Conservation (phyloP, 805 yeast genomes). For the Candida ficus region DNA sequence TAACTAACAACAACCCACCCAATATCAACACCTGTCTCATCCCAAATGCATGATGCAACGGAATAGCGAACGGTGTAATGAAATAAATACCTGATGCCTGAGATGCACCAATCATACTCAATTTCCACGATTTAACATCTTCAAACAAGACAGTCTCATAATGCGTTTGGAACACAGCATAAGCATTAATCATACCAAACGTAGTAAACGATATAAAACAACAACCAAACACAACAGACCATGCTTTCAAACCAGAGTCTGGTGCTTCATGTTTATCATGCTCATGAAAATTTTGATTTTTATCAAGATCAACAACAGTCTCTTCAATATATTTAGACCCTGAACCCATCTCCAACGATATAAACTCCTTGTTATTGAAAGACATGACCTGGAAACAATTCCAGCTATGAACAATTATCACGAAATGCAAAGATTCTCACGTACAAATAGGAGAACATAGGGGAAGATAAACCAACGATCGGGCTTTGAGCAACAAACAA, state of each 20-base stretch:
- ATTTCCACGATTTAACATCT: constrained; percentile 11
- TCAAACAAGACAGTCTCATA: constrained; percentile 21
- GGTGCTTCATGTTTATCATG: not conserved
- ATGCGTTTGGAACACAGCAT: constrained; percentile 21
- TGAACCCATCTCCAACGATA: too few relatives aligned
- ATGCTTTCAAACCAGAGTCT: constrained; percentile 6
- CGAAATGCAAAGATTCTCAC: too few relatives aligned
- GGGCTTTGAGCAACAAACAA: too few relatives aligned
- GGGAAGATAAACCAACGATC: too few relatives aligned
- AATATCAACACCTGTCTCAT: constrained; percentile 9
- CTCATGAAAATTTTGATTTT: not conserved
- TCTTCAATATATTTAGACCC: not conserved
- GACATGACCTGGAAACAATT: too few relatives aligned
- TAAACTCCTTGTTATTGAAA: too few relatives aligned
- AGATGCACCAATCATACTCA: constrained; percentile 22
- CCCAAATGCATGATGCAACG: constrained; percentile 20
- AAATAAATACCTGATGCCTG: constrained; percentile 20
- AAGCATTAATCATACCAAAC: constrained; percentile 22
- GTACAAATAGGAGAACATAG: too few relatives aligned
- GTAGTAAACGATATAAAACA: constrained; percentile 13
- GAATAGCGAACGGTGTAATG: constrained; percentile 13
- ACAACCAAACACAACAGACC: constrained; percentile 21
- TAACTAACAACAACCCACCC: constrained; percentile 12
- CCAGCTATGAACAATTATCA: too few relatives aligned
- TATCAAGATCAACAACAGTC: not conserved